Evolutionary conservation across 1,284 basidiomycete species (phyloP).

Genomic region (Meira miltonrushii): DNA sequence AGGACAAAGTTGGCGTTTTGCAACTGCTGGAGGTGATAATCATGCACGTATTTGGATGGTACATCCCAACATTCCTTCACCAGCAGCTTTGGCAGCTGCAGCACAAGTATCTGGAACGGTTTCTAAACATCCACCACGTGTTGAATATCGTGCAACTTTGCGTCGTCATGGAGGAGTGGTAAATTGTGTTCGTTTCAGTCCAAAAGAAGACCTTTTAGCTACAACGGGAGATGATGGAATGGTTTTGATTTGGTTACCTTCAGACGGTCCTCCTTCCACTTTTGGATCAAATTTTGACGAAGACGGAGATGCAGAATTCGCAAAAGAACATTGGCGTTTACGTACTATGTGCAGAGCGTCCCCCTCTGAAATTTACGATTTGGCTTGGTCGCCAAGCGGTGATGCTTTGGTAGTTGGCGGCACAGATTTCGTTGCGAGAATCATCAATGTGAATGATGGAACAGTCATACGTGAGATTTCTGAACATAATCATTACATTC

Average conservation of each 20-base stretch:
- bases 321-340: slow-evolving; percentile 93
- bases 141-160: slow-evolving; percentile 92
- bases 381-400: slow-evolving; percentile 93
- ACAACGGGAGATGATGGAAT: slow-evolving; percentile 72
- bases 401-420: slow-evolving; percentile 89
- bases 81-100: slow-evolving; percentile 57
- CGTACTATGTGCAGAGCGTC: slow-evolving; percentile 71
- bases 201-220: slow-evolving; percentile 54
- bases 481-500: slow-evolving; percentile 50
- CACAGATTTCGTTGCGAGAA: slow-evolving; percentile 88
- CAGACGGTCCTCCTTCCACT: slow-evolving; percentile 60
- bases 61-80: slow-evolving; percentile 50
- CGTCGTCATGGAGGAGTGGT: slow-evolving; percentile 89
- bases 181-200: slow-evolving; percentile 93
- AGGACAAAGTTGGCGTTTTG: slow-evolving; percentile 70
- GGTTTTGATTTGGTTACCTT: slow-evolving; percentile 89
- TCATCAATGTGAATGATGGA: slow-evolving; percentile 73
- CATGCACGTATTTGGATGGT: slow-evolving; percentile 72
- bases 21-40: slow-evolving; percentile 94
- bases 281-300: slow-evolving; percentile 62
- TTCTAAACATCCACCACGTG: slow-evolving; percentile 61
- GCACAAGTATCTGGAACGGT: slow-evolving; percentile 61
- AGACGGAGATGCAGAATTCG: slow-evolving; percentile 73
- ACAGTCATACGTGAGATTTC: slow-evolving; percentile 45
- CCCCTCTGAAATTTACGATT: slow-evolving; percentile 77